Evolutionary conservation across 2,329 filamentous ascomycete genomes (phyloP), one percentile per base, ranked within the genome.

Genomic region (Ceratocystis ficicola): DNA sequence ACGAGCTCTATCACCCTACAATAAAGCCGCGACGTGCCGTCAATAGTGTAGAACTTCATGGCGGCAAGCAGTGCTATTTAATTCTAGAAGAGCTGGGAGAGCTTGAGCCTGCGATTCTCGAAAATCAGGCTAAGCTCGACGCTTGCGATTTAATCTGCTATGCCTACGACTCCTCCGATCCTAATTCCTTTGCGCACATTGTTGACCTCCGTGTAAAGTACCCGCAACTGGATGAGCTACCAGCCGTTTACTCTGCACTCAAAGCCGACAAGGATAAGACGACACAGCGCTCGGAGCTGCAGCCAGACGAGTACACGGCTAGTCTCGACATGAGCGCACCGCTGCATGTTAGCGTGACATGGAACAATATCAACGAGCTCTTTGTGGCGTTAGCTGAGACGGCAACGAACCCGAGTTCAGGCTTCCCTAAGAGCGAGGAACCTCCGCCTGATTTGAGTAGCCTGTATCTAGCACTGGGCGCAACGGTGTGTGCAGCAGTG

Each of bases 241-340:
- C 94, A 0, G 87, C 90, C 7, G 87, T 99, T 6, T 99, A 95
- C 73, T 90, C 90, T 1, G 94, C 93, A 0, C 80, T 97, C 67
- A 99, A 99, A 76, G 94, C 94, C 2, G 94, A 99, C 75, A 85
- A 88, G 70, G 94, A 99, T 75, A 95, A 96, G 75, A 95, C 93
- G 2, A 96, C 91, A n/a, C 94, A 99, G 76, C 84, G 94, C 67
- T 88, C 89, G 68, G 90, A 96, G 74, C 78, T 87, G 69, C 93
- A 96, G 75, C 94, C 94, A 1, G 94, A 99, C 73, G 87, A 91
- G 69, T 96, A 96, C 76, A 95, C 92, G 0, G 85, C 87, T 63
- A 81, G 83, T 46, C 78, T 95, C 70, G 92, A 89, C 73, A 95
- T 97, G 89, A 86, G 88, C 65, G 86, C 92, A 2, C 94, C 94